Percentiles rank a stretch among this genome's conserved stretches.
These are phyloP conservation scores for Oxytropis ochrocephala DNA, from an alignment of 306 rosid species.

Conservation along the genomic window DNA sequence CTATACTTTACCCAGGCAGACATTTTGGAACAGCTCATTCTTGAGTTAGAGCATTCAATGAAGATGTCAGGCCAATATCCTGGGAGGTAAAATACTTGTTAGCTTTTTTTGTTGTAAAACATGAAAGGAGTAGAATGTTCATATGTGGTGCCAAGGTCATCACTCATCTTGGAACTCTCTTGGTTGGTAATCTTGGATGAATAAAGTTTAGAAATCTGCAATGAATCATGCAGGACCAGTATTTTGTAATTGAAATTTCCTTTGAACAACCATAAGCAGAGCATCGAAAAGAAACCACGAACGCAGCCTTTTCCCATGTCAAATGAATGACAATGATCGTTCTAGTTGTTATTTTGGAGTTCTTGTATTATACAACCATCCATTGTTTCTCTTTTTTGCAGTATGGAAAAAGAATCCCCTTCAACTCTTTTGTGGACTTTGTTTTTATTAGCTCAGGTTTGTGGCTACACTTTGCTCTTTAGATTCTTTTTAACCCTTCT, in stretches of 20 bases:
- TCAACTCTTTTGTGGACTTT: slow-evolving; percentile 93
- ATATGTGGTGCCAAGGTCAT: not conserved
- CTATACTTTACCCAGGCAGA: slow-evolving; percentile 60
- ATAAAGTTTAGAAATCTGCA: not conserved
- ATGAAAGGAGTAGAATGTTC: not conserved
- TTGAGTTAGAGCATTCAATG: slow-evolving; percentile 71
- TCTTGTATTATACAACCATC: slow-evolving; percentile 10
- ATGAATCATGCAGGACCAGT: not conserved
- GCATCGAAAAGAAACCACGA: not conserved
- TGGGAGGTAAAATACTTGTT: slow-evolving; percentile 52
- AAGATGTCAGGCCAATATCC: slow-evolving; percentile 56
- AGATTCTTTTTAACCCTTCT: not conserved
- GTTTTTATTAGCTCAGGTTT: slow-evolving; percentile 92
- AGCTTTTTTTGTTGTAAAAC: not conserved
- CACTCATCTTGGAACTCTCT: not conserved
- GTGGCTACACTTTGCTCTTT: slow-evolving; percentile 8
- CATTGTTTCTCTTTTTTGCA: slow-evolving; percentile 25
- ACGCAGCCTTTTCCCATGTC: not conserved
- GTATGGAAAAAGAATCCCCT: slow-evolving; percentile 82
- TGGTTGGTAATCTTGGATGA: slow-evolving; percentile 7
- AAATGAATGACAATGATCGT: not conserved
- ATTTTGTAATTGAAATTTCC: not conserved
- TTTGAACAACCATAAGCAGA: not conserved
- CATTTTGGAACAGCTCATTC: slow-evolving; percentile 83
- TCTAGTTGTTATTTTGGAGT: slow-evolving; percentile 3